Evolutionary conservation across 1,139 yeast species (phyloP), one percentile per base, ranked within the genome.

Genomic region (Candida pseudoviswanathii): DNA sequence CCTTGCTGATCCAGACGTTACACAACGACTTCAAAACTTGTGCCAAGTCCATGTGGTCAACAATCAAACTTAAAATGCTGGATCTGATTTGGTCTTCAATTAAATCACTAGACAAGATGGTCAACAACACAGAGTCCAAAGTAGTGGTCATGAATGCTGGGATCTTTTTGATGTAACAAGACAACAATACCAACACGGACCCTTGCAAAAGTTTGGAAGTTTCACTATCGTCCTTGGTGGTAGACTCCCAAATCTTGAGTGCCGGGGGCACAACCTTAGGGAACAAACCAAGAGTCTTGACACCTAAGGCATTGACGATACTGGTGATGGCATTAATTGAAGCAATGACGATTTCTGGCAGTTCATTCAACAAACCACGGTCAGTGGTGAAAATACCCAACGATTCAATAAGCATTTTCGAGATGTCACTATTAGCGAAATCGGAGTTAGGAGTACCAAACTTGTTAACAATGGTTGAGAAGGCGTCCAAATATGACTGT

Each of bases 121-220:
- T 73, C 48, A 74, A 69, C 51, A 90, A 68, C 45, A 89, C 78
- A 47, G 83, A 82, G 49, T 78, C 79, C 58, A 91, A 71, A 55
- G 84, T 84, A 6, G 95, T 82, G 22, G 82, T 75, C 72, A 94
- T 80, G 64, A 94, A 94, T 10, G 90, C 86, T 37, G 99, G 98
- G 57, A 95, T 85, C 60, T 89, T 84, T 67, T 86, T 89, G 46
- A 92, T 73, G 61, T 90, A 77, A 43, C 92, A 81, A 3, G 96
- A 84, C 52, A 89, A 76, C 47, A 94, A 73, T 40, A 89, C 81
- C 55, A 90, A 71, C 16, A 87, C 77, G 0, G 97, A 82, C 6
- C 86, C 73, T 62, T 86, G 91, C 39, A 81, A 61, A 50, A 85
- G 66, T 51, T 64, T 65, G n/a, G 57, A 48, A 16, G 59, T 60